A percentile compares a stretch with the other conserved stretches of the same genome.
Conservation (phyloP, 2,329 filamentous ascomycete species). For the Ceratocystis huliohia region DNA sequence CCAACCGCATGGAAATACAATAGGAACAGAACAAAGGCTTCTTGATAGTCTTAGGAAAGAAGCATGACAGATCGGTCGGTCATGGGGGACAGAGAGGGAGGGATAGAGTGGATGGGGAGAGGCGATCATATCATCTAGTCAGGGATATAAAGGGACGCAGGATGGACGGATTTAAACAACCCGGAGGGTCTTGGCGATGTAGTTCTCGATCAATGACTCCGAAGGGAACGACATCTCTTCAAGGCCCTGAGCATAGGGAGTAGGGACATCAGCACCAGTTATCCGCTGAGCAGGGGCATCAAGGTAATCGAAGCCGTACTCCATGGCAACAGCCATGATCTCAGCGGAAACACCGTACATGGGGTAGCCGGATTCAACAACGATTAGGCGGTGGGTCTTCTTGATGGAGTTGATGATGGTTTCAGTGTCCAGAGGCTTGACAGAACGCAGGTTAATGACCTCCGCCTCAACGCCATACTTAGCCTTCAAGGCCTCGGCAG, state of each 20-base stretch:
- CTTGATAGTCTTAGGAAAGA: neutral
- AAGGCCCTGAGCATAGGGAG: slow-evolving; percentile 82
- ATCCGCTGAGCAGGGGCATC: slow-evolving; percentile 86
- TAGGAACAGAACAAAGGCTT: slow-evolving; percentile 15
- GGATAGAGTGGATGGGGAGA: too few species aligned
- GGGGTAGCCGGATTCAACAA: slow-evolving; percentile 91
- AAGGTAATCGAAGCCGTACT: slow-evolving; percentile 97
- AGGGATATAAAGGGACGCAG: neutral
- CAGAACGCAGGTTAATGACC: slow-evolving; percentile 93
- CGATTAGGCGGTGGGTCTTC: slow-evolving; percentile 89
- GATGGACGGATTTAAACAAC: slow-evolving; percentile 39
- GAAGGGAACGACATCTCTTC: slow-evolving; percentile 94
- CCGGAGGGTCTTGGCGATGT: slow-evolving; percentile 77
- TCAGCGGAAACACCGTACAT: slow-evolving; percentile 87
- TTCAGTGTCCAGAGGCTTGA: slow-evolving; percentile 94
- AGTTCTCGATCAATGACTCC: slow-evolving; percentile 74
- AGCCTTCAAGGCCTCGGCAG: slow-evolving; percentile 83
- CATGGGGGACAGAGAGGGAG: neutral
- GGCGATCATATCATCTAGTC: neutral
- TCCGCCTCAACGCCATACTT: slow-evolving; percentile 93
- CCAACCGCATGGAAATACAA: slow-evolving; percentile 11
- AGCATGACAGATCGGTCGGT: slow-evolving; percentile 6
- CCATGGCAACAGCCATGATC: slow-evolving; percentile 87
- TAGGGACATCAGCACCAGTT: slow-evolving; percentile 93
- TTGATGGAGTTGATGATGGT: slow-evolving; percentile 93